phyloP scores from a whole-genome alignment of 2,329 filamentous ascomycete genomes.

The Trichoderma sp. region DNA sequence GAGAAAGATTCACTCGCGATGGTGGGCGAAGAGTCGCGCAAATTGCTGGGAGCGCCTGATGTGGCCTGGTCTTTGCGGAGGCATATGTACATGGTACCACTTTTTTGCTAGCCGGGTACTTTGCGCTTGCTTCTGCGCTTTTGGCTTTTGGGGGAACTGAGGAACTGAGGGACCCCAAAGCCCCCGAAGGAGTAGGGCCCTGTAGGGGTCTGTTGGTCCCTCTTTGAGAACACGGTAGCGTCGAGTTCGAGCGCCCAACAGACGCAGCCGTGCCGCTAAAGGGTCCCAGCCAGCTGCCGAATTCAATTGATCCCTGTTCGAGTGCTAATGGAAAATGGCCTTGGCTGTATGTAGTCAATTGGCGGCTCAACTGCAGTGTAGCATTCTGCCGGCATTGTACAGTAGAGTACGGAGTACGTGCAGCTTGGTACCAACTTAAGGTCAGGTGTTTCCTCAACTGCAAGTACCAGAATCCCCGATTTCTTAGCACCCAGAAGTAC shows the following conservation, averaged over 20 bases:
- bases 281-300: not conserved
- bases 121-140: not conserved
- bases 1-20: constrained; percentile 20
- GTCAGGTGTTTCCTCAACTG: not conserved
- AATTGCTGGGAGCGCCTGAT: constrained; percentile 18
- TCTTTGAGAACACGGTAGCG: constrained; percentile 18
- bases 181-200: not conserved
- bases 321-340: not conserved
- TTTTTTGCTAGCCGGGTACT: constrained; percentile 3
- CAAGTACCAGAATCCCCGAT: not conserved
- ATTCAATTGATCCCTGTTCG: not conserved
- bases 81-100: constrained; percentile 7
- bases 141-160: not conserved
- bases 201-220: not conserved
- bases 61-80: constrained; percentile 2
- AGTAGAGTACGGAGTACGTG: not conserved
- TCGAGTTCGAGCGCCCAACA: not conserved
- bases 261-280: not conserved
- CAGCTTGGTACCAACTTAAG: not conserved
- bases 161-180: not conserved
- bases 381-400: not conserved
- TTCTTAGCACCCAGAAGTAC: not conserved
- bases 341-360: not conserved
- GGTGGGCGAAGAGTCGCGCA: constrained; percentile 20
- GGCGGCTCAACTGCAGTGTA: not conserved